These are phyloP conservation scores for Trichophyton benhamiae DNA, from an alignment of 2,329 filamentous ascomycete genomes.

Conservation along the genomic window DNA sequence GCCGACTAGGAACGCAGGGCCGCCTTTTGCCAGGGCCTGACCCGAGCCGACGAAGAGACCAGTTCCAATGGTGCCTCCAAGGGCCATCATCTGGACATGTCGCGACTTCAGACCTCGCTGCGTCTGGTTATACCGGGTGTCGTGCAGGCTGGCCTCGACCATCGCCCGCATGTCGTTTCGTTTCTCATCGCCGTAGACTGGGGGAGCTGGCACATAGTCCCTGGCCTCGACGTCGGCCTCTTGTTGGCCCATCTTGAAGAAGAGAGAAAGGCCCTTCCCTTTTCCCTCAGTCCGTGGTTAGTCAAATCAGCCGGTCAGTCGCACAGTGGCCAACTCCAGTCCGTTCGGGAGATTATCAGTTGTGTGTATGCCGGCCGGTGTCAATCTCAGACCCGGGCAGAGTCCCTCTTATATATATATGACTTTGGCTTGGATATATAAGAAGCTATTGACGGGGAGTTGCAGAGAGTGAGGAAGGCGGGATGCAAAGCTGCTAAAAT, in stretches of 20 bases:
- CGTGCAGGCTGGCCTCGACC: slow-evolving; percentile 29
- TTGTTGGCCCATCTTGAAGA: neutral
- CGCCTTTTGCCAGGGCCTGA: slow-evolving; percentile 41
- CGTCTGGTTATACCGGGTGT: slow-evolving; percentile 30
- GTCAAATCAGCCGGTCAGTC: too few species aligned
- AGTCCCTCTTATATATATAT: too few species aligned
- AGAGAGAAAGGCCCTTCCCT: neutral
- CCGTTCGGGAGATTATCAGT: too few species aligned
- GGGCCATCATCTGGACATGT: slow-evolving; percentile 33
- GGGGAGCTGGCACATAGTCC: neutral
- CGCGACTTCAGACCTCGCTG: slow-evolving; percentile 32
- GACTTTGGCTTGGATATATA: too few species aligned
- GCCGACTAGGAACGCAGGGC: slow-evolving; percentile 41
- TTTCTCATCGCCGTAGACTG: slow-evolving; percentile 17
- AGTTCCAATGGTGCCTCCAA: slow-evolving; percentile 28
- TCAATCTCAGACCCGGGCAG: too few species aligned
- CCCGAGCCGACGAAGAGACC: slow-evolving; percentile 45
- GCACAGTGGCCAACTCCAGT: too few species aligned
- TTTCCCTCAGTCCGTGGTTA: too few species aligned
- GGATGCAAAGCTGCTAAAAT: too few species aligned
- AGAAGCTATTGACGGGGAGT: too few species aligned
- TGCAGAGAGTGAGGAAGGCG: too few species aligned
- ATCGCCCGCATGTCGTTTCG: slow-evolving; percentile 21
- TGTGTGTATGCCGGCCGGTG: too few species aligned
- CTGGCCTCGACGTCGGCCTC: neutral